These are phyloP conservation scores for Xerophyta viscosa DNA, from an alignment of 106 monocot genomes.

Conservation along the genomic window DNA sequence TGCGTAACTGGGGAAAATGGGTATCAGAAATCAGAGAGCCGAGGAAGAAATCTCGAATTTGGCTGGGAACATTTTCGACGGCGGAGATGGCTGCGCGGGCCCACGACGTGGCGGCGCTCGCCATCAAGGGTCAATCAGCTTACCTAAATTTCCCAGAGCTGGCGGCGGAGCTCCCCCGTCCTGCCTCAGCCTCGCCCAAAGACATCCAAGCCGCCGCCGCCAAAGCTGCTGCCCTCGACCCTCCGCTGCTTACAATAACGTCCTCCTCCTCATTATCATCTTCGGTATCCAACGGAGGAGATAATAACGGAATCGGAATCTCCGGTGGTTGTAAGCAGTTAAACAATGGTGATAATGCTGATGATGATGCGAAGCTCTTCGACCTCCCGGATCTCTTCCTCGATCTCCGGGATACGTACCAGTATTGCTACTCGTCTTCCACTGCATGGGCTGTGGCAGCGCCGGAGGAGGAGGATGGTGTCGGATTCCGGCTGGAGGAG, in stretches of 20 bases:
- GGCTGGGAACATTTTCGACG: constrained; percentile 47
- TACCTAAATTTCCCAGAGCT: constrained; percentile 54
- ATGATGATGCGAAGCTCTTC: no score
- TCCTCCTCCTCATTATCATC: background rate
- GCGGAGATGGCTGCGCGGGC: constrained; percentile 64
- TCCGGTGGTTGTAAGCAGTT: no score
- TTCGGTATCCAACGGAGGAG: constrained; percentile 3
- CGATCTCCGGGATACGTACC: constrained; percentile 22
- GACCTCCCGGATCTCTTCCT: constrained; percentile 76
- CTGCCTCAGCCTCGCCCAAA: constrained; percentile 21
- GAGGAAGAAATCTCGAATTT: constrained; percentile 42
- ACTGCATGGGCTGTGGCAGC: constrained; percentile 14
- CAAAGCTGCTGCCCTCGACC: constrained; percentile 34
- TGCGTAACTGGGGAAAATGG: constrained; percentile 54
- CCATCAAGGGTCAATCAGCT: constrained; percentile 27
- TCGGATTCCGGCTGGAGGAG: constrained; percentile 46
- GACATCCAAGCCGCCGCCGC: constrained; percentile 41
- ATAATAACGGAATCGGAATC: no score
- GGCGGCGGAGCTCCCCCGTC: constrained; percentile 29
- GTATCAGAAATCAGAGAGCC: constrained; percentile 54
- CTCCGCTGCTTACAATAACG: background rate
- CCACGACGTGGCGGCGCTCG: constrained; percentile 41
- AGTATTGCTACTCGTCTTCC: constrained; percentile 8
- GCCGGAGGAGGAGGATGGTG: constrained; percentile 16
- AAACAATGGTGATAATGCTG: no score